phyloP scores from a whole-genome alignment of 345 rosid genomes.

The Kernera saxatilis region DNA sequence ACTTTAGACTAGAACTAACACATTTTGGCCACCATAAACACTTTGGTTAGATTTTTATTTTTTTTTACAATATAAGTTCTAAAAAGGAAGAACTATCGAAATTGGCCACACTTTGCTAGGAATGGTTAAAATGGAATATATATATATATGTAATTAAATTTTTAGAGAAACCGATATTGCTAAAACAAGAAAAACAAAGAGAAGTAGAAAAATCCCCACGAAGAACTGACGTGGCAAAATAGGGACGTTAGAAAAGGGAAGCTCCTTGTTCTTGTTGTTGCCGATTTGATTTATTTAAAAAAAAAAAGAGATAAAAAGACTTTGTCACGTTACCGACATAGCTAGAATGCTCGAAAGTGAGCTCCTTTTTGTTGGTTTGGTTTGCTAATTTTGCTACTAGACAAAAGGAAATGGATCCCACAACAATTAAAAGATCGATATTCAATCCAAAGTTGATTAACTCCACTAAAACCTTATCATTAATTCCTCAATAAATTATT shows the following conservation, averaged over 20 bases:
- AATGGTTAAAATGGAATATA: no score
- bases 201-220: neutral
- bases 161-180: no score
- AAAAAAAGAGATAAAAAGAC: neutral
- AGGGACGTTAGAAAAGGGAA: neutral
- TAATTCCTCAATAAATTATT: neutral
- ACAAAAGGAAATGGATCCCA: constrained; percentile 7
- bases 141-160: no score
- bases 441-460: neutral
- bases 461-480: neutral
- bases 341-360: constrained; percentile 26
- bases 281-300: neutral
- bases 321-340: constrained; percentile 28
- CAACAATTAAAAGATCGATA: neutral
- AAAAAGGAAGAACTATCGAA: no score
- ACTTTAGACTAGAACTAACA: no score
- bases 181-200: neutral
- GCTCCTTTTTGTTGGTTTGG: neutral
- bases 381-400: constrained; percentile 2
- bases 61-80: no score
- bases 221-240: constrained; percentile 17
- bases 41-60: no score
- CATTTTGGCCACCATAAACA: no score
- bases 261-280: neutral
- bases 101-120: neutral